These are phyloP conservation scores for Talaromyces trachyspermus DNA, from an alignment of 495 filamentous ascomycete species.

Conservation along the genomic window DNA sequence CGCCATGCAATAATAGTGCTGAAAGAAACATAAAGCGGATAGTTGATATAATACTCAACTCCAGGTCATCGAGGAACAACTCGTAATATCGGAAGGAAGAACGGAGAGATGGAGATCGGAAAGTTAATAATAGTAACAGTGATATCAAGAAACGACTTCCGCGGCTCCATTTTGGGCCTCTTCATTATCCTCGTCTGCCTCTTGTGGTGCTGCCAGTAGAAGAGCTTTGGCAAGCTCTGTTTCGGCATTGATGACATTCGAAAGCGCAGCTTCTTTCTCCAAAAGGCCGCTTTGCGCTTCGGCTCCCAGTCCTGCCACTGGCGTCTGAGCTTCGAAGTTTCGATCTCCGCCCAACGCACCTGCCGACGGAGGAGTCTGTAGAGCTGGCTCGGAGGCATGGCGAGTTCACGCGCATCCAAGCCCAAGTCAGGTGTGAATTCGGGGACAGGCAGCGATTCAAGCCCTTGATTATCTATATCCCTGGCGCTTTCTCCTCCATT, in stretches of 20 bases:
- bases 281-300: constrained; percentile 66
- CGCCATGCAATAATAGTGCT: too few relatives aligned
- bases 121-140: neutral
- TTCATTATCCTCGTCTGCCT: constrained; percentile 6
- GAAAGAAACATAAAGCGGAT: too few relatives aligned
- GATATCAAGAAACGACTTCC: constrained; percentile 8
- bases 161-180: constrained; percentile 18
- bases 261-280: constrained; percentile 67
- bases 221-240: constrained; percentile 32
- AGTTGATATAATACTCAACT: too few relatives aligned
- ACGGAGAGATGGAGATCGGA: too few relatives aligned
- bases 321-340: constrained; percentile 50
- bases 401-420: constrained; percentile 68
- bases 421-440: constrained; percentile 30
- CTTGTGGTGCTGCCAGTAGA: neutral
- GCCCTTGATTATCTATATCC: neutral
- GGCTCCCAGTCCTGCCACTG: constrained; percentile 62
- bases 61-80: too few relatives aligned
- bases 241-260: constrained; percentile 53
- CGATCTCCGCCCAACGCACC: constrained; percentile 72
- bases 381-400: constrained; percentile 60
- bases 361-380: constrained; percentile 68
- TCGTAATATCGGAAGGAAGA: too few relatives aligned
- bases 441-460: constrained; percentile 14
- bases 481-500: constrained; percentile 20